A percentile compares a stretch with the other conserved stretches of the same genome.
Conservation (phyloP, 169 alveolate genomes). For the Plasmodium chabaudi region DNA sequence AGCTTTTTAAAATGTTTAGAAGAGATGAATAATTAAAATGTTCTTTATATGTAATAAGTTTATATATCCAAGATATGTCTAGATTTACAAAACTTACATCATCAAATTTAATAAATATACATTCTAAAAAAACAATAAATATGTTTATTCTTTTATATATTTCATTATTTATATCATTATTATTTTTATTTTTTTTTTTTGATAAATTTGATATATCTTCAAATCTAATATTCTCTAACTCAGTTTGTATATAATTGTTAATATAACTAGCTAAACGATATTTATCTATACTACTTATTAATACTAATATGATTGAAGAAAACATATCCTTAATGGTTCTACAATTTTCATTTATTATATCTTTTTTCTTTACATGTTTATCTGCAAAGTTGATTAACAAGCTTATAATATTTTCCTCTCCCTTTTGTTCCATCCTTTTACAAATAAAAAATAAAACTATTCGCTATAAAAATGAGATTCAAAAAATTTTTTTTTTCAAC, state of each 20-base stretch:
- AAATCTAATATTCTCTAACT: neutral
- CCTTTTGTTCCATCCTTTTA: too few species aligned
- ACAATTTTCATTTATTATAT: conserved; percentile 1
- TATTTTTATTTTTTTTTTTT: neutral
- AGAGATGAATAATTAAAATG: neutral
- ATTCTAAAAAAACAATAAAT: conserved; percentile 30
- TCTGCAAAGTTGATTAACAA: conserved; percentile 5
- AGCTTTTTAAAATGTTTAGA: conserved; percentile 1
- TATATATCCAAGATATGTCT: conserved; percentile 27
- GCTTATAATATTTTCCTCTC: neutral
- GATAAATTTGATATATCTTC: neutral
- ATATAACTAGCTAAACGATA: conserved; percentile 3
- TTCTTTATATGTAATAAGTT: conserved; percentile 13
- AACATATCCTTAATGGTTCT: neutral
- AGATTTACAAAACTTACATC: neutral
- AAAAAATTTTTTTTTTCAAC: too few species aligned
- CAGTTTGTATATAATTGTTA: conserved; percentile 12
- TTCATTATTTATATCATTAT: neutral
- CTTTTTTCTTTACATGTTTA: conserved; percentile 2
- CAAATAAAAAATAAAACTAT: too few species aligned
- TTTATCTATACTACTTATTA: conserved; percentile 12
- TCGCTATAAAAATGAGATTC: too few species aligned
- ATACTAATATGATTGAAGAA: neutral
- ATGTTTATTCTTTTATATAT: conserved; percentile 1
- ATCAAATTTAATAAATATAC: conserved; percentile 4